phyloP scores from a whole-genome alignment of 352 stramenopile genomes.

The Pythium coloratum region DNA sequence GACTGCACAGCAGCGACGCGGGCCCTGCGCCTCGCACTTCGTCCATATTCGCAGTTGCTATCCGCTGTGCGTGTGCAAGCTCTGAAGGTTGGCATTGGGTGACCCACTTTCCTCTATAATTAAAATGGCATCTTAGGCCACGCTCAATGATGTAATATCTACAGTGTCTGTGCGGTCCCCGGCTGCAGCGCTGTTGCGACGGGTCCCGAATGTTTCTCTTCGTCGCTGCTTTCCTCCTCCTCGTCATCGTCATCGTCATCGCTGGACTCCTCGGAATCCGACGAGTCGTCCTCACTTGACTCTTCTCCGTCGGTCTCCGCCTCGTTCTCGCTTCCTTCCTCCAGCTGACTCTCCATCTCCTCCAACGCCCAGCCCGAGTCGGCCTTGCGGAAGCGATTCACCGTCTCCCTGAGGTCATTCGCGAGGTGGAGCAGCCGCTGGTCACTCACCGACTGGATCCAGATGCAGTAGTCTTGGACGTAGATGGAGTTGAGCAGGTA shows the following conservation, averaged over 20 bases:
- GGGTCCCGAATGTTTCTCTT: neutral
- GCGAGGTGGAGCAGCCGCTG: conserved; percentile 41
- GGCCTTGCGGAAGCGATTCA: conserved; percentile 55
- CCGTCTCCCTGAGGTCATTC: conserved; percentile 30
- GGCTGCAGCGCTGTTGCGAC: neutral
- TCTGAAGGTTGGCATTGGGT: neutral
- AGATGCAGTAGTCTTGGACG: conserved; percentile 93
- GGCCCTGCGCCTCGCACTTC: conserved; percentile 26
- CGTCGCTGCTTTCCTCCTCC: conserved; percentile 2
- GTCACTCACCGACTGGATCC: conserved; percentile 74
- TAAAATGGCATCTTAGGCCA: neutral
- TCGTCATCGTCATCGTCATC: conserved; percentile 27
- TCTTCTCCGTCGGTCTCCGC: conserved; percentile 12
- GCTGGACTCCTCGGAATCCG: neutral
- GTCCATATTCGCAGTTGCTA: conserved; percentile 18
- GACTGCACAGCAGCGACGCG: neutral
- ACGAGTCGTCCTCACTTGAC: conserved; percentile 22
- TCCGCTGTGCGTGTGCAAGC: conserved; percentile 10
- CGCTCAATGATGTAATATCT: neutral
- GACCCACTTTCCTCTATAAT: conserved; percentile 17
- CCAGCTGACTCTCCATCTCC: conserved; percentile 67
- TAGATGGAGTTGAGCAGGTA: conserved; percentile 97
- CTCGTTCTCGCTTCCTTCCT: conserved; percentile 32
- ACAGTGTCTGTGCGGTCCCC: neutral
- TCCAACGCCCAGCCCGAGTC: conserved; percentile 77